A percentile compares a stretch with the other conserved stretches of the same genome.
phyloP scores from a whole-genome alignment of 176 grass and related monocot genomes.

The Triticum dicoccoides region DNA sequence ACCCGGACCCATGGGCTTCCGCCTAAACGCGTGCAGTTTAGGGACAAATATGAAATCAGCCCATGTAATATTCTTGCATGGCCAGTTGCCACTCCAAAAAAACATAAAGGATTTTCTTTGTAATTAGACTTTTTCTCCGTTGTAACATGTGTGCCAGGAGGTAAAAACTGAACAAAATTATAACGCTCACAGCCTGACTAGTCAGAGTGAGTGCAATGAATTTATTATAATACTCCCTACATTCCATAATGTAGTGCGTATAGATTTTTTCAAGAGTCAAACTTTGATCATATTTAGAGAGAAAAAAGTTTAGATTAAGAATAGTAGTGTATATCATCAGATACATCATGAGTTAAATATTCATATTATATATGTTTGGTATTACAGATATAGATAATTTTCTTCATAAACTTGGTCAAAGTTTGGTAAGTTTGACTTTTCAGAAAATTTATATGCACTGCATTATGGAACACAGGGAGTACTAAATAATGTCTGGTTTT shows the following conservation, averaged over 20 bases:
- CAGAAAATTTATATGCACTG: no score
- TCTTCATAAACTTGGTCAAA: no score
- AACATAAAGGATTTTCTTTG: neutral
- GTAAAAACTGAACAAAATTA: neutral
- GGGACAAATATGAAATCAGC: neutral
- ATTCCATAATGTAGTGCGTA: no score
- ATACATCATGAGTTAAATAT: no score
- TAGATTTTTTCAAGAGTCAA: no score
- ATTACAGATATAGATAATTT: no score
- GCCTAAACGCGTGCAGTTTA: neutral
- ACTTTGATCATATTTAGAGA: no score
- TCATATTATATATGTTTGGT: no score
- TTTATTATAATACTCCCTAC: neutral
- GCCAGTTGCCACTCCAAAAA: neutral
- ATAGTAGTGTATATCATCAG: no score
- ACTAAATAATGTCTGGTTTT: neutral
- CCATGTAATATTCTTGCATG: neutral
- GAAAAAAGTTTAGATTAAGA: no score
- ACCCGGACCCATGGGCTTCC: neutral
- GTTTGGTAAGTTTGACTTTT: no score
- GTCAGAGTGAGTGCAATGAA: neutral
- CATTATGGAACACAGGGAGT: neutral
- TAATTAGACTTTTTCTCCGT: neutral
- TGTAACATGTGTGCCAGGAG: neutral
- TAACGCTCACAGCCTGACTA: neutral